phyloP scores from a whole-genome alignment of 108 stramenopile genomes.

The Nitzschia sp. region DNA sequence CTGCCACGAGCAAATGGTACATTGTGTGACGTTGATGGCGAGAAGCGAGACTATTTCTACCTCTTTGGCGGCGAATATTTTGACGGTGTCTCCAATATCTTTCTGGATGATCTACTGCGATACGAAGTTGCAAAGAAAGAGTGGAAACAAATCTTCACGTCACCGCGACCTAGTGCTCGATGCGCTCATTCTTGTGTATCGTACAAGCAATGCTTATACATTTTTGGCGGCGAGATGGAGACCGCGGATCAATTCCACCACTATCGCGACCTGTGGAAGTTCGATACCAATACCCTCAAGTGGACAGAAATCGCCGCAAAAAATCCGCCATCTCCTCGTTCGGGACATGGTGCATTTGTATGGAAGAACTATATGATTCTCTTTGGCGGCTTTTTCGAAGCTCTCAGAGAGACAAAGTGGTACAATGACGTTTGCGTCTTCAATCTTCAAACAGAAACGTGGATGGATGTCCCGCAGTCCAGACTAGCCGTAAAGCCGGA shows the following conservation, averaged over 20 bases:
- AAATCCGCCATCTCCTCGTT: conserved; percentile 72
- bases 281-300: conserved; percentile 72
- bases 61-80: conserved; percentile 97
- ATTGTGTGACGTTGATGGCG: conserved; percentile 51
- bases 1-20: conserved; percentile 83
- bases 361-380: conserved; percentile 95
- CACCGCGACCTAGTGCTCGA: conserved; percentile 83
- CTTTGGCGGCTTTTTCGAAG: conserved; percentile 98
- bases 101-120: conserved; percentile 89
- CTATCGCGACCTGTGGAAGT: conserved; percentile 93
- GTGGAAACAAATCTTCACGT: conserved; percentile 82
- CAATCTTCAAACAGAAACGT: conserved; percentile 75
- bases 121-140: conserved; percentile 60
- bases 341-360: conserved; percentile 86
- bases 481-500: conserved; percentile 76
- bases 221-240: conserved; percentile 94
- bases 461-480: conserved; percentile 81
- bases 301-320: conserved; percentile 84
- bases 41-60: conserved; percentile 74
- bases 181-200: conserved; percentile 93
- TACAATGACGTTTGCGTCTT: conserved; percentile 83
- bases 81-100: conserved; percentile 91
- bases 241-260: conserved; percentile 95
- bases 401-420: conserved; percentile 71
- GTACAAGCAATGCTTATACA: conserved; percentile 87